These are phyloP conservation scores for Pythium brachiatum DNA, from an alignment of 352 stramenopile species.

Conservation along the genomic window DNA sequence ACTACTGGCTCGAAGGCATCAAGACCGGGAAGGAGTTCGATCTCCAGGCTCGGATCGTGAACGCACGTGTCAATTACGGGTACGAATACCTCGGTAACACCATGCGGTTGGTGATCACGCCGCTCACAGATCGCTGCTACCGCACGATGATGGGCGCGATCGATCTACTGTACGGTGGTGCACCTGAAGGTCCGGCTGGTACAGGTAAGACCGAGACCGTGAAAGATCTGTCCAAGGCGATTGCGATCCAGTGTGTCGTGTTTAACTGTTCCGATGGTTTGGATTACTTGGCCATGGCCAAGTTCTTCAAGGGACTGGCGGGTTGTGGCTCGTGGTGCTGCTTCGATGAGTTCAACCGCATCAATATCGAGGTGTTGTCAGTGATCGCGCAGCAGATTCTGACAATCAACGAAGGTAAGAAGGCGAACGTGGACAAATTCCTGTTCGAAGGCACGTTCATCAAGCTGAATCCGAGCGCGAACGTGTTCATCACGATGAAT, in stretches of 20 bases:
- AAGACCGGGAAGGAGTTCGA: conserved; percentile 53
- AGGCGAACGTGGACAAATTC: conserved; percentile 70
- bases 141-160: conserved; percentile 89
- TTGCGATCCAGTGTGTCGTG: conserved; percentile 86
- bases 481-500: conserved; percentile 90
- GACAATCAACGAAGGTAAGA: conserved; percentile 77
- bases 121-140: conserved; percentile 87
- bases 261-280: conserved; percentile 83
- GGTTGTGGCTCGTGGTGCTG: conserved; percentile 81
- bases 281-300: conserved; percentile 87
- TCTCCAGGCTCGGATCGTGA: conserved; percentile 87
- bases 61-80: conserved; percentile 84
- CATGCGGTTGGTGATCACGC: conserved; percentile 86
- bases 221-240: conserved; percentile 84
- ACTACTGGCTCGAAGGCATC: conserved; percentile 87
- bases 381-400: conserved; percentile 87
- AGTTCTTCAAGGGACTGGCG: conserved; percentile 88
- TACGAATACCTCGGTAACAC: conserved; percentile 91
- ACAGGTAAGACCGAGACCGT: conserved; percentile 88
- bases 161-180: conserved; percentile 85
- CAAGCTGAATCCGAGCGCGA: conserved; percentile 85
- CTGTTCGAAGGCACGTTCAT: conserved; percentile 83
- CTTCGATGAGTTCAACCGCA: conserved; percentile 89
- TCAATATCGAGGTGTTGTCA: conserved; percentile 38
- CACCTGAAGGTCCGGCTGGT: conserved; percentile 77